Conservation (phyloP, 805 yeast species). For the Teunomyces stri region DNA sequence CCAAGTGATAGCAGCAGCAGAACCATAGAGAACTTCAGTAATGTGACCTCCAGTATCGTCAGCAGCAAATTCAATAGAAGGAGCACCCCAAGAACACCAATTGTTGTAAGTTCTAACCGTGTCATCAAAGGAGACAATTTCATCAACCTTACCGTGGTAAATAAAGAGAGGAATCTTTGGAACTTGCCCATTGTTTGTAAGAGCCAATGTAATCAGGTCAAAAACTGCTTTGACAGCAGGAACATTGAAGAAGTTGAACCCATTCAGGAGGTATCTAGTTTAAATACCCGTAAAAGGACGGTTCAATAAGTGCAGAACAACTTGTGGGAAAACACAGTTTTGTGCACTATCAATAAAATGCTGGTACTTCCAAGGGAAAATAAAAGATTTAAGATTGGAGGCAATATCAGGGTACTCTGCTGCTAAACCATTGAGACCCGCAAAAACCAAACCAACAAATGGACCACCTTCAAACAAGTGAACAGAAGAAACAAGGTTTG, state of each 20-base stretch:
- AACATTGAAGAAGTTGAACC: background rate
- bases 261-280: background rate
- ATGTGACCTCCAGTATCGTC: slow-evolving; percentile 13
- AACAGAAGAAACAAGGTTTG: slow-evolving; percentile 27
- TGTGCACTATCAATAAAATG: background rate
- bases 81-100: slow-evolving; percentile 10
- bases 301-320: background rate
- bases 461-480: slow-evolving; percentile 20
- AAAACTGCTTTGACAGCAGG: background rate
- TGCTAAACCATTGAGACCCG: slow-evolving; percentile 28
- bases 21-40: slow-evolving; percentile 14
- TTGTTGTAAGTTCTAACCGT: slow-evolving; percentile 8
- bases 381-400: slow-evolving; percentile 1
- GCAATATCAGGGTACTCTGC: slow-evolving; percentile 27
- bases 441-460: slow-evolving; percentile 28
- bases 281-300: background rate
- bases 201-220: background rate
- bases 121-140: slow-evolving; percentile 8
- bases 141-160: slow-evolving; percentile 10
- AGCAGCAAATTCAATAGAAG: slow-evolving; percentile 9
- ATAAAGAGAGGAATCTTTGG: slow-evolving; percentile 11
- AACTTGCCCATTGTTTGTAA: background rate
- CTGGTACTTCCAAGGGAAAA: slow-evolving; percentile 5
- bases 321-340: background rate
- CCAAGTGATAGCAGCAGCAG: slow-evolving; percentile 17